Conservation (phyloP, 148 eudicot species). For the Rhododendron griersonianum region DNA sequence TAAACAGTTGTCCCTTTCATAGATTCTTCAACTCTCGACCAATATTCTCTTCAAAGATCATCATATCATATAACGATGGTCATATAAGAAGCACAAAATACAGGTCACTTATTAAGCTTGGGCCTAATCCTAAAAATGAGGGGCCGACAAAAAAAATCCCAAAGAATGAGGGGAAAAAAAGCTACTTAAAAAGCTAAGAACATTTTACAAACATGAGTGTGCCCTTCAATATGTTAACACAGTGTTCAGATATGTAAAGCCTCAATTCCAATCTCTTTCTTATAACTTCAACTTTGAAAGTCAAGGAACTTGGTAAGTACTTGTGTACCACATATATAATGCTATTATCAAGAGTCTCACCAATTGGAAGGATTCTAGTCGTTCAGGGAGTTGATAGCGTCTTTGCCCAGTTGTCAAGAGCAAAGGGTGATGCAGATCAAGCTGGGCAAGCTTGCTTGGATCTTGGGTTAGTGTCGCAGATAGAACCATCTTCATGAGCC, state of each 20-base stretch:
- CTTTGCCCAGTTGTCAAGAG: slow-evolving; percentile 65
- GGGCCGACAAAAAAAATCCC: not conserved
- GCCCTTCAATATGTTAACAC: not conserved
- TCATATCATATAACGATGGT: not conserved
- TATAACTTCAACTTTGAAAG: not conserved
- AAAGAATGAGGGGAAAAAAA: too few species aligned
- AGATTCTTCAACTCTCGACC: not conserved
- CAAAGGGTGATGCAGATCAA: slow-evolving; percentile 86
- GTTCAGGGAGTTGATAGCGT: slow-evolving; percentile 80
- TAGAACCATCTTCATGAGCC: slow-evolving; percentile 87
- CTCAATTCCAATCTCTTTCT: not conserved
- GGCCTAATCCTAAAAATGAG: not conserved
- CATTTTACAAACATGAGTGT: not conserved
- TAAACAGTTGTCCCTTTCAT: not conserved
- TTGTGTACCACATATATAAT: not conserved
- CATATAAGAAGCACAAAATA: not conserved
- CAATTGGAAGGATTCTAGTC: slow-evolving; percentile 67
- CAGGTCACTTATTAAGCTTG: not conserved
- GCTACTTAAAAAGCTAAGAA: too few species aligned
- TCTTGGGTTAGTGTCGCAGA: slow-evolving; percentile 93
- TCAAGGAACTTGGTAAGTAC: not conserved
- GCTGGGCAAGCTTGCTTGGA: slow-evolving; percentile 88
- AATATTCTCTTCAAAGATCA: not conserved
- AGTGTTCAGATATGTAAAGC: not conserved
- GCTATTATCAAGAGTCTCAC: slow-evolving; percentile 23